These are phyloP conservation scores for Amanita pseudoporphyria DNA, from an alignment of 768 basidiomycete species.

Conservation along the genomic window DNA sequence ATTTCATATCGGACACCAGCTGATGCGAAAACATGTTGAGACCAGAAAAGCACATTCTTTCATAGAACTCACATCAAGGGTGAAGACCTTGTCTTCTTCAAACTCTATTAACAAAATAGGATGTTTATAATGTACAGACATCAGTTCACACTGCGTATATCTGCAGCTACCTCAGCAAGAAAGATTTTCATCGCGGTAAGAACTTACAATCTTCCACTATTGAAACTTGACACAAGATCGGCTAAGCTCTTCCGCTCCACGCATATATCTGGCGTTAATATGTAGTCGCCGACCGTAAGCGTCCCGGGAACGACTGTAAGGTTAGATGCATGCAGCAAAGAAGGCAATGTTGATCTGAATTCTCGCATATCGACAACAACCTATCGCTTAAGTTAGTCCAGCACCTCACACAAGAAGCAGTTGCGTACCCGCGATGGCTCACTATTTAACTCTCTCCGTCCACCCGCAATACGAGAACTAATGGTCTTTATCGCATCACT, in stretches of 20 bases:
- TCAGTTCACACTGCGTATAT: slow-evolving; percentile 93
- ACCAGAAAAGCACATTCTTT: not conserved
- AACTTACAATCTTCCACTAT: slow-evolving; percentile 84
- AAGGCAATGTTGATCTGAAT: slow-evolving; percentile 88
- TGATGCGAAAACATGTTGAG: slow-evolving; percentile 15
- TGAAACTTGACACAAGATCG: slow-evolving; percentile 90
- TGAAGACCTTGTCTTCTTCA: slow-evolving; percentile 94
- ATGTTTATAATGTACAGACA: slow-evolving; percentile 94
- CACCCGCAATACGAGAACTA: slow-evolving; percentile 80
- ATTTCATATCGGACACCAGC: slow-evolving; percentile 59
- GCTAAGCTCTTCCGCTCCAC: slow-evolving; percentile 94
- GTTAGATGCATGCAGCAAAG: slow-evolving; percentile 74
- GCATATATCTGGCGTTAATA: slow-evolving; percentile 90
- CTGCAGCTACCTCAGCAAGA: slow-evolving; percentile 29
- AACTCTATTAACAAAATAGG: slow-evolving; percentile 94
- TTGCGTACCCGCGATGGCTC: slow-evolving; percentile 53
- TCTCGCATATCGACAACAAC: slow-evolving; percentile 97
- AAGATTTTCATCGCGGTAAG: not conserved
- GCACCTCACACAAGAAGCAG: not conserved
- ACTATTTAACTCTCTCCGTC: slow-evolving; percentile 52
- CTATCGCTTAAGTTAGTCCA: slow-evolving; percentile 26
- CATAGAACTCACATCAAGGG: slow-evolving; percentile 55
- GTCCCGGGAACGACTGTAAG: slow-evolving; percentile 85
- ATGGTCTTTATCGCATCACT: slow-evolving; percentile 66
- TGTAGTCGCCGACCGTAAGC: slow-evolving; percentile 92